Evolutionary conservation across 73 alveolate species (phyloP).

Genomic region (Uronychia setigera): DNA sequence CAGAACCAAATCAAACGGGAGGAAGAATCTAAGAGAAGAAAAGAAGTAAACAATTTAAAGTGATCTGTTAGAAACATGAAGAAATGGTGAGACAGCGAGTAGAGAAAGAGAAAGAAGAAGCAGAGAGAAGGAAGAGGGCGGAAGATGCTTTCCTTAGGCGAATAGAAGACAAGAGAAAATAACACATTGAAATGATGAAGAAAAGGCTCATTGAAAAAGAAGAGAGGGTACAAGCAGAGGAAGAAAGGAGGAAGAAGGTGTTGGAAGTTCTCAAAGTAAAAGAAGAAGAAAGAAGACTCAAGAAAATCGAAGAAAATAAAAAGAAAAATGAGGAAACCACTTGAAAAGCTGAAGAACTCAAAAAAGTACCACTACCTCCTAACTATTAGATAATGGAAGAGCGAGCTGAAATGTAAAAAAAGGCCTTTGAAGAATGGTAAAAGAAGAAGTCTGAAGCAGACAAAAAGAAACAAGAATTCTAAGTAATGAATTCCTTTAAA

Average conservation of each 20-base stretch:
- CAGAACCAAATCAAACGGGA: background rate
- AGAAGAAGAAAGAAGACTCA: background rate
- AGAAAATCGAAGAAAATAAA: background rate
- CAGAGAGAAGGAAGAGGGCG: conserved; percentile 3
- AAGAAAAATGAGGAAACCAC: background rate
- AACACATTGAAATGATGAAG: background rate
- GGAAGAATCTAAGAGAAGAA: background rate
- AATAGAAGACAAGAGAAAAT: background rate
- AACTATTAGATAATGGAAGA: background rate
- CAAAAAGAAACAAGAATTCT: background rate
- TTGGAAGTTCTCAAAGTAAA: background rate
- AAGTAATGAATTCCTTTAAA: background rate
- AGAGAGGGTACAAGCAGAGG: background rate
- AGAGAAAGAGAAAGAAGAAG: background rate
- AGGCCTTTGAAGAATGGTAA: background rate
- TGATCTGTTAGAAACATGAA: background rate
- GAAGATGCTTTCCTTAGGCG: background rate
- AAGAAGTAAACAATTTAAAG: background rate
- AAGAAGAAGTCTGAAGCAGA: background rate
- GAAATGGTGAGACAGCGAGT: background rate
- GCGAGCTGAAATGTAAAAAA: background rate
- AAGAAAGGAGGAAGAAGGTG: background rate
- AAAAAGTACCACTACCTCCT: background rate
- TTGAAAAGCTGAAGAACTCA: background rate
- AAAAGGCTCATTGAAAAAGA: background rate